Evolutionary conservation across 257 asterid genomes (phyloP), one percentile per base, ranked within the genome.

Genomic region (Solanum chiquidenum): DNA sequence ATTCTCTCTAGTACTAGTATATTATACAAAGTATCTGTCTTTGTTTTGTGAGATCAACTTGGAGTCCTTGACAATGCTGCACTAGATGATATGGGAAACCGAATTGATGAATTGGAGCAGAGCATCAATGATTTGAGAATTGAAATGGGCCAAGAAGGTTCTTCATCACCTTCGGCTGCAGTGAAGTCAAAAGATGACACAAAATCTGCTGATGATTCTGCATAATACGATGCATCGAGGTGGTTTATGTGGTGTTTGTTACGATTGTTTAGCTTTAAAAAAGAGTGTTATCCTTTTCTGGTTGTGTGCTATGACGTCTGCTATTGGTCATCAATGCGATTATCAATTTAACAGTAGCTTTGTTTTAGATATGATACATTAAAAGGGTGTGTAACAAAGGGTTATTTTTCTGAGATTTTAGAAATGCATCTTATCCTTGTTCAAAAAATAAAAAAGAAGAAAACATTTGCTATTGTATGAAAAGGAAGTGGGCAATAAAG

Each of bases 71-170:
- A 93, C 94, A 38, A 72, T 86, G 42, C 77, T 88, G 75, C 92
- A 96, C 98, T 96, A 87, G 98, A 96, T 91, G 99, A 96, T 91
- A 96, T 96, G 99, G 98, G 98, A 25, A 93, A 91, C 89, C 95
- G 97, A 35, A 95, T 96, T 35, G 97, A 96, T 86, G 98, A 96
- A 88, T 55, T 96, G 94, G 98, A 95, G 90, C 97, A 94, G 89
- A 96, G 98, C 94, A 96, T 95, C 89, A 96, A 94, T 9, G 99
- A 96, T 88, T 98, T 95, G 44, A 93, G 98, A 80, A 82, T 94
- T 35, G 98, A 93, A 91, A 94, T 96, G 95, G 99, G 97, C 62
- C 98, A 95, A 91, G 98, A 96, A 79, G 96, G 96, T 60, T 64
- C 95, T 64, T 94, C 99, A 13, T 95, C 98, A n/a, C 95, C 97